Percentiles rank a stretch among this genome's conserved stretches.
phyloP scores from a whole-genome alignment of 805 yeast genomes.

The Metschnikowia noctiluminum region DNA sequence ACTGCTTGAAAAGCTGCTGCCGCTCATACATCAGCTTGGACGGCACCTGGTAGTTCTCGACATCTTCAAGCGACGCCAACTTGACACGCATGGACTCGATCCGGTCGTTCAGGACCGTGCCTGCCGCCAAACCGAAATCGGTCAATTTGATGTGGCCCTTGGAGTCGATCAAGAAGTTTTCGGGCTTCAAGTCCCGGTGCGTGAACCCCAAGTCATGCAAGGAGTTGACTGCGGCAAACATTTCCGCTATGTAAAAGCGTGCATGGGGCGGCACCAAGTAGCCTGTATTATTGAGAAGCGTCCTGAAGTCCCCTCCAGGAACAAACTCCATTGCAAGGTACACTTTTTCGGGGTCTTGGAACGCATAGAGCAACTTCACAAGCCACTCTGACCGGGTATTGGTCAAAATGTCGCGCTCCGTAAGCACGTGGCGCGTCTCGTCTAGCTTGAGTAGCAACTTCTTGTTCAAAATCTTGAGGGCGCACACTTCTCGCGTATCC shows the following conservation, averaged over 20 bases:
- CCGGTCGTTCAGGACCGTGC: slow-evolving; percentile 87
- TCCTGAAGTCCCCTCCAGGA: slow-evolving; percentile 99
- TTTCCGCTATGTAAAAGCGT: slow-evolving; percentile 89
- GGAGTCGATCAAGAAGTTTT: slow-evolving; percentile 83
- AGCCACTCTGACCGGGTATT: slow-evolving; percentile 95
- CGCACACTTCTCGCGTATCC: slow-evolving; percentile 94
- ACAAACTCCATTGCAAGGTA: slow-evolving; percentile 98
- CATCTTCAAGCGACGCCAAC: slow-evolving; percentile 66
- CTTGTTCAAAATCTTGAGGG: slow-evolving; percentile 87
- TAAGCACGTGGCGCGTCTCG: slow-evolving; percentile 92
- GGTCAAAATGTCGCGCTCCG: slow-evolving; percentile 96
- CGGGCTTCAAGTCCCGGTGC: slow-evolving; percentile 96
- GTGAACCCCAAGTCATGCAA: slow-evolving; percentile 93
- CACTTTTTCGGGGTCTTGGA: slow-evolving; percentile 87
- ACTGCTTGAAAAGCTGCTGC: slow-evolving; percentile 79
- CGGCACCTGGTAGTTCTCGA: slow-evolving; percentile 54
- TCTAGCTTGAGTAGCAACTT: slow-evolving; percentile 81
- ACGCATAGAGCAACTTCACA: slow-evolving; percentile 88
- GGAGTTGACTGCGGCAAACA: slow-evolving; percentile 93
- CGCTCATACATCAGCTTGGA: slow-evolving; percentile 82
- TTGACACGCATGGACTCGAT: slow-evolving; percentile 86
- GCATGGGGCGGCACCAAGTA: slow-evolving; percentile 92
- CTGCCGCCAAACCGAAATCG: slow-evolving; percentile 97
- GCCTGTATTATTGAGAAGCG: slow-evolving; percentile 89
- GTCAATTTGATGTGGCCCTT: slow-evolving; percentile 91